Base-by-base conservation (phyloP, 805 yeast genomes). In the Sporopachydermia lactativora region DNA sequence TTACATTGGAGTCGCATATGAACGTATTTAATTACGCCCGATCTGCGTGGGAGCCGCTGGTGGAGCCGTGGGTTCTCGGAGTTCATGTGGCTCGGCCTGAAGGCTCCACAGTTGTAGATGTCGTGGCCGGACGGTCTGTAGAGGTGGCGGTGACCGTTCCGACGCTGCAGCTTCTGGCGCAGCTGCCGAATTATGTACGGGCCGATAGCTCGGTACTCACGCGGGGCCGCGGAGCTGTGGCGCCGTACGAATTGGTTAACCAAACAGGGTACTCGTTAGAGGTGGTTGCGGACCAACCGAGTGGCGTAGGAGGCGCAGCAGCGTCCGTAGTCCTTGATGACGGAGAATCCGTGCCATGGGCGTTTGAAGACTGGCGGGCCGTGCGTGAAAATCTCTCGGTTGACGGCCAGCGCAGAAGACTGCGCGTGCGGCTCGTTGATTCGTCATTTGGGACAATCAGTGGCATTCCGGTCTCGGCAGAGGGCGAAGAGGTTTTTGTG, bases 21-120 rank as follows among this genome's bases (percentile, higher is more conserved):
- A 86, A 84, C 56, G 73, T 84, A 15, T 88, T 81, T 65, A 86
- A 86, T 55, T 88, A 88, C 55, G 73, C 96, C 0, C 75, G 81
- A 45, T 86, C 96, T 3, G 72, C 85, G 0, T 88, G 98, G 97
- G 97, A 92, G 52, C 96, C 98, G 0, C 62, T 92, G 37, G 57
- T 92, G 39, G 98, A 92, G 52, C 79, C 89, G 0, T 81, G 95
- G 82, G 78, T 84, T 4, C 64, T 89, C 39, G 76, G 84, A 0
- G 59, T 83, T 8, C 84, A 81, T 54, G 73, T 81, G 2, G 65
- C 82, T 1, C 72, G 70, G 41, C 59, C 60, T 0, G 44, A 53
- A 1, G 31, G 31, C 8, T 8, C 13, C 13, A 24, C 8, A 24
- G 43, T 51, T 6, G 39, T 47, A 6, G 65, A 64, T 11, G 61